phyloP scores from a whole-genome alignment of 2,329 filamentous ascomycete species.

The Botryotinia narcissicola region DNA sequence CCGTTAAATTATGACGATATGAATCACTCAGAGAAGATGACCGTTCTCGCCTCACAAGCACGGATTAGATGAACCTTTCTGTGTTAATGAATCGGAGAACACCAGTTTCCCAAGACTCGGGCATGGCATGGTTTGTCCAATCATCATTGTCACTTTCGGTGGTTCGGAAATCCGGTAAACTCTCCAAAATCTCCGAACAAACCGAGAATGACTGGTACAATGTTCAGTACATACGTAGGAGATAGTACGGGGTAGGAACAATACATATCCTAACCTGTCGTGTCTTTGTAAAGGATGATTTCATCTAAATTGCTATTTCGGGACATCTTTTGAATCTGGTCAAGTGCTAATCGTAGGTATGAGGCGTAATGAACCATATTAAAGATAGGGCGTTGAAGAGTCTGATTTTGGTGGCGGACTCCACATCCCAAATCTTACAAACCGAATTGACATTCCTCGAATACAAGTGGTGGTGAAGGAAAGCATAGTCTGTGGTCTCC shows the following conservation, averaged over 20 bases:
- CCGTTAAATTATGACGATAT: background rate
- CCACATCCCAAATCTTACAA: constrained; percentile 6
- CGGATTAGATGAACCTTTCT: constrained; percentile 6
- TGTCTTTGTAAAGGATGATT: background rate
- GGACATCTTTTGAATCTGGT: background rate
- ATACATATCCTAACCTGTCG: background rate
- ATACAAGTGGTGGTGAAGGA: background rate
- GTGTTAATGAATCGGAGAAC: background rate
- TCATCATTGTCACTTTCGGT: background rate
- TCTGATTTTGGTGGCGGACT: background rate
- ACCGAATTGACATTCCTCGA: background rate
- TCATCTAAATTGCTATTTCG: background rate
- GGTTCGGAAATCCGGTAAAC: constrained; percentile 1
- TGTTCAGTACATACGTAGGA: background rate
- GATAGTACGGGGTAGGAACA: background rate
- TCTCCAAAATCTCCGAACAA: constrained; percentile 6
- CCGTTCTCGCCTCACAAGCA: background rate
- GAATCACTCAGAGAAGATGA: background rate
- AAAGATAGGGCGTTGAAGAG: background rate
- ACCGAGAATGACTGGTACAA: background rate
- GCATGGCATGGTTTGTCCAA: background rate
- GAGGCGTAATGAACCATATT: background rate
- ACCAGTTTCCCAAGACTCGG: background rate
- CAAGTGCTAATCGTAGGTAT: background rate
- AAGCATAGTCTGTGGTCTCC: background rate